phyloP scores from a whole-genome alignment of 1,139 yeast genomes.

The Sugiyamaella novakii region DNA sequence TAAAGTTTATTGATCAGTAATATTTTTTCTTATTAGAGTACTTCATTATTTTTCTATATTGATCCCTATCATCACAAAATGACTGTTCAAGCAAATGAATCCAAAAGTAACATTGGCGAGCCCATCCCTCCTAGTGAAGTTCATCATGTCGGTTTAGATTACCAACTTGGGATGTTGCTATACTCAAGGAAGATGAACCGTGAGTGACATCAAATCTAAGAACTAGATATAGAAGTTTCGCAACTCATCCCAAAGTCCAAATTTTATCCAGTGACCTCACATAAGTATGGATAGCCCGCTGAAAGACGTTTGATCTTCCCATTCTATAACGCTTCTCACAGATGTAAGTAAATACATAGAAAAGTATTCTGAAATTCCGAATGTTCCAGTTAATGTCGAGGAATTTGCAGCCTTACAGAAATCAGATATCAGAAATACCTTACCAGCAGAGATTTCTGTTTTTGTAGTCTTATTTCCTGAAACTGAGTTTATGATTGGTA shows the following conservation, averaged over 20 bases:
- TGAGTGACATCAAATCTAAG: conserved; percentile 79
- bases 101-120: too few species aligned
- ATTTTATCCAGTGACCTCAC: conserved; percentile 42
- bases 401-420: background rate
- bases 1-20: too few species aligned
- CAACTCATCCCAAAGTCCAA: conserved; percentile 72
- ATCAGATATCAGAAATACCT: conserved; percentile 36
- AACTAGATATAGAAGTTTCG: conserved; percentile 85
- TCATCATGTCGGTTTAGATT: conserved; percentile 94
- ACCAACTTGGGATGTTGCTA: conserved; percentile 92
- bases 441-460: conserved; percentile 54
- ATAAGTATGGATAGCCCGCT: conserved; percentile 73
- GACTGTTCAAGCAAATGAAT: too few species aligned
- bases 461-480: conserved; percentile 77
- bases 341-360: conserved; percentile 81
- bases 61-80: too few species aligned
- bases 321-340: conserved; percentile 73
- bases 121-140: conserved; percentile 86
- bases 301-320: conserved; percentile 78
- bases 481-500: conserved; percentile 60
- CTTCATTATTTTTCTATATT: too few species aligned
- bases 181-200: conserved; percentile 85
- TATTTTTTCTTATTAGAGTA: too few species aligned
- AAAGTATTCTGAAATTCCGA: conserved; percentile 51
- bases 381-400: conserved; percentile 49